Percentiles rank a stretch among this genome's conserved stretches.
Evolutionary conservation across 2,329 filamentous ascomycete species (phyloP).

Genomic region (Verticillium klebahnii): DNA sequence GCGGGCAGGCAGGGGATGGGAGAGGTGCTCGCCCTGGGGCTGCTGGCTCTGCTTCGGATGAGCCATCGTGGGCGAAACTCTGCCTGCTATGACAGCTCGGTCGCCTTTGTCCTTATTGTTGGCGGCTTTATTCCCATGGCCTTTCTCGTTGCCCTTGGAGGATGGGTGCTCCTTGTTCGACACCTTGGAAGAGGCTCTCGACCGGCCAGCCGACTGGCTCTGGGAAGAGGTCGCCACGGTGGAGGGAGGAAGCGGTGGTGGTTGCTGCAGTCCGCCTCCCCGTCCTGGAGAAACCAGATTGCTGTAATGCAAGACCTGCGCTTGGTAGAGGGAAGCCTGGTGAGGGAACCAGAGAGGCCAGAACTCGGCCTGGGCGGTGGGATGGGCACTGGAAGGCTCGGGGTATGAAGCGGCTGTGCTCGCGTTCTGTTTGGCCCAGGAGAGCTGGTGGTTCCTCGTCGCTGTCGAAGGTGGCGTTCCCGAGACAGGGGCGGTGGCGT

Average conservation of each 20-base stretch:
- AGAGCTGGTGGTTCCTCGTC: background rate
- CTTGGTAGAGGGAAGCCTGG: constrained; percentile 55
- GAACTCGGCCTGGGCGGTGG: constrained; percentile 45
- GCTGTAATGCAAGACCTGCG: constrained; percentile 62
- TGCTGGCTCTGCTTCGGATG: constrained; percentile 25
- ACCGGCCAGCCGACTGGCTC: constrained; percentile 51
- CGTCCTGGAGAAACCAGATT: constrained; percentile 56
- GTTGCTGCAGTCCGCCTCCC: constrained; percentile 50
- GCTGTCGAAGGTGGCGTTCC: constrained; percentile 5
- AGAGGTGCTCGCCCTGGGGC: background rate
- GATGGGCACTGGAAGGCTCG: constrained; percentile 12
- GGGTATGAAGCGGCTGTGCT: background rate
- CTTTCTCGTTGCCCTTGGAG: constrained; percentile 44
- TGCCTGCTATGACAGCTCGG: constrained; percentile 57
- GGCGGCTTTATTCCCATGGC: constrained; percentile 61
- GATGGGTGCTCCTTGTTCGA: constrained; percentile 47
- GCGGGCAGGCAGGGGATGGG: constrained; percentile 16
- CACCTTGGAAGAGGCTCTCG: constrained; percentile 56
- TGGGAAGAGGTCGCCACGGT: constrained; percentile 51
- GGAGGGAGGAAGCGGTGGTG: constrained; percentile 43
- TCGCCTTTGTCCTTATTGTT: constrained; percentile 55
- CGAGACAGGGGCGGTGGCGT: background rate
- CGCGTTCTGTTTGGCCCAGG: background rate
- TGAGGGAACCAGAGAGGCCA: constrained; percentile 55
- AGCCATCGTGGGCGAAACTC: constrained; percentile 50